Evolutionary conservation across 805 yeast genomes (phyloP), one percentile per base, ranked within the genome.

Genomic region (Candida krabiensis): DNA sequence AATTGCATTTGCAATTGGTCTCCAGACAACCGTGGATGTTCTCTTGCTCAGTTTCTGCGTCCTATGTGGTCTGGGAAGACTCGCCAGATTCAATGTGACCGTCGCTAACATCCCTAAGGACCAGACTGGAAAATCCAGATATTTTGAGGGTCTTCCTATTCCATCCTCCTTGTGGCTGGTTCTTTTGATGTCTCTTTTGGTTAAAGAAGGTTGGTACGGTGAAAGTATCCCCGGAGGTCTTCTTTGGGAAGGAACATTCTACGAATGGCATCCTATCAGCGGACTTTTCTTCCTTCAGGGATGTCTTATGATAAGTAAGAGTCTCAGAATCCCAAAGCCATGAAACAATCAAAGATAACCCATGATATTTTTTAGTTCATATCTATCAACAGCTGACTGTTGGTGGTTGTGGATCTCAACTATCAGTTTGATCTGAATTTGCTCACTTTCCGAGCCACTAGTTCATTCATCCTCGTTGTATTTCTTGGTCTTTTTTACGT

Each of bases 111-210:
- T 93, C 41, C 98, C 99, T 35, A 91, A 91, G 66, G 97, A 90
- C 61, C 68, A 75, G 38, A 63, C 74, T 14, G 99, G 99, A 14
- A 90, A 90, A 66, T 78, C 93, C 23, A 81, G 85, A 58, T 91
- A 80, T 66, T 93, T 93, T 62, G 99, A 93, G 69, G 99, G 99
- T 3, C 76, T 93, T 37, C 99, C 99, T 9, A 89, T 93, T 49
- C 99, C 99, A 39, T 80, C 95, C 2, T 82, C 95, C 26, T 70
- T 93, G 49, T 67, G 75, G 34, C 71, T 91, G 60, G 96, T 93
- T 13, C 69, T 68, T 1, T 56, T 79, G 25, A 83, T 91, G 88
- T 86, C 87, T 3, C 66, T 66, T 40, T 73, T 83, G 53, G 86
- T 86, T 4, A 71, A 70, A 46, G 67, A 72, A 33, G 73, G 67